Evolutionary conservation across 2,329 filamentous ascomycete genomes (phyloP).

Genomic region (Aaosphaeria pasadenensis): DNA sequence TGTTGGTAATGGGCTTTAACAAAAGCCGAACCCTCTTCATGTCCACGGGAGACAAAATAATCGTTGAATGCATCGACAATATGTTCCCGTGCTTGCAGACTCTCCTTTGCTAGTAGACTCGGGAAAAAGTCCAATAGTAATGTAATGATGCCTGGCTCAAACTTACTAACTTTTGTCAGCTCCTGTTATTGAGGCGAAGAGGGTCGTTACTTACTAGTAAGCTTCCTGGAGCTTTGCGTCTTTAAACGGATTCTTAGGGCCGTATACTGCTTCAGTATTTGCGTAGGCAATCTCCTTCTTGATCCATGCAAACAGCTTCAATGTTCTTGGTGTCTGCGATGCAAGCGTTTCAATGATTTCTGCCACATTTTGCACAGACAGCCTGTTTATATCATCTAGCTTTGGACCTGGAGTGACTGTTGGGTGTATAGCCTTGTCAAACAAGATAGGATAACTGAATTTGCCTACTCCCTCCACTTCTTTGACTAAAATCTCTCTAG

Average conservation of each 20-base stretch:
- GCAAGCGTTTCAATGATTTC: conserved; percentile 11
- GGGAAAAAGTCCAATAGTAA: conserved; percentile 13
- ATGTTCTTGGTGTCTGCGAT: neutral
- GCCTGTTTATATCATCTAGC: conserved; percentile 37
- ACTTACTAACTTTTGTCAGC: conserved; percentile 11
- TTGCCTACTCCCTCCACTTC: conserved; percentile 37
- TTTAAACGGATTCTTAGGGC: conserved; percentile 37
- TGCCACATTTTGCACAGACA: conserved; percentile 26
- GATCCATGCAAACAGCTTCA: conserved; percentile 18
- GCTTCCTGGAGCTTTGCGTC: conserved; percentile 20
- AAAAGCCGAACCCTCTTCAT: conserved; percentile 33
- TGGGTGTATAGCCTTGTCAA: conserved; percentile 22
- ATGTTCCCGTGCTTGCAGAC: conserved; percentile 24
- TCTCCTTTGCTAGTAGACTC: conserved; percentile 19
- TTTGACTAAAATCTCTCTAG: conserved; percentile 24
- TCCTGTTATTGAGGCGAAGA: neutral
- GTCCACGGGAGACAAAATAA: conserved; percentile 37
- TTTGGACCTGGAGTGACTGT: conserved; percentile 26
- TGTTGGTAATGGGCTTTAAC: conserved; percentile 31
- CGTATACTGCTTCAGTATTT: conserved; percentile 38
- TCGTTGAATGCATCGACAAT: conserved; percentile 27
- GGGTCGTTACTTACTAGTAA: conserved; percentile 7
- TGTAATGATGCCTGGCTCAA: conserved; percentile 8
- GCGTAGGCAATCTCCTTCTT: conserved; percentile 27
- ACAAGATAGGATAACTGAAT: conserved; percentile 24